Evolutionary conservation across 2,329 filamentous ascomycete genomes (phyloP), one percentile per base, ranked within the genome.

Genomic region (Cladosporium velox): DNA sequence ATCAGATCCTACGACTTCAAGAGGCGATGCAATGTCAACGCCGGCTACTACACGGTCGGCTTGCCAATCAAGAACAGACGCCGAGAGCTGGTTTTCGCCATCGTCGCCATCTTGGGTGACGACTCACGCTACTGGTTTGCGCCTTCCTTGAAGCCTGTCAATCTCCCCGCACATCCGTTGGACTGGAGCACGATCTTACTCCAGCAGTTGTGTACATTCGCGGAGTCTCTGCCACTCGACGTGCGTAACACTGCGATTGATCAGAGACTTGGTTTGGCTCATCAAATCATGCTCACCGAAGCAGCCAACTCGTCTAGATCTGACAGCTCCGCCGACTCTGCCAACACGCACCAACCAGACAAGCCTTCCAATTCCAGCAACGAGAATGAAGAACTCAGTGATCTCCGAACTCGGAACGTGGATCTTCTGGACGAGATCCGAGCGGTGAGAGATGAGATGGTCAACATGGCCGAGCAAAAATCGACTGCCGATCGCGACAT

Each of bases 141-240:
- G 5, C 12, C 12, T 18, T 32, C 6, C 2, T 3, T 24, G 11
- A 58, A 21, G 10, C 55, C 34, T 41, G 1, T 10, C 6, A 1
- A 18, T 2, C 55, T 58, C 14, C 55, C 55, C 21, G 6, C n/a
- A 15, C 55, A 14, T 18, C 32, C 55, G 2, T 15, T 58, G 34
- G 34, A 58, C 4, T 58, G 55, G 55, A 58, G 55, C 34, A 58
- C 55, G 4, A 41, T 14, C 30, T 41, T 58, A 2, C 55, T 58
- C n/a, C 28, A 55, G 12, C 15, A 11, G 6, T 12, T 55, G 52
- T 24, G 18, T 8, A 7, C 2, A 12, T 55, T n/a, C 18, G 52
- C 52, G 24, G 7, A 32, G 52, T 55, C 52, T 55, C 18, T 47
- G n/a, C 41, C 41, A 21, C 11, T 2, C 2, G 41, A 24, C 41